These are phyloP conservation scores for Dioszegia hungarica DNA, from an alignment of 768 basidiomycete genomes.

Conservation along the genomic window DNA sequence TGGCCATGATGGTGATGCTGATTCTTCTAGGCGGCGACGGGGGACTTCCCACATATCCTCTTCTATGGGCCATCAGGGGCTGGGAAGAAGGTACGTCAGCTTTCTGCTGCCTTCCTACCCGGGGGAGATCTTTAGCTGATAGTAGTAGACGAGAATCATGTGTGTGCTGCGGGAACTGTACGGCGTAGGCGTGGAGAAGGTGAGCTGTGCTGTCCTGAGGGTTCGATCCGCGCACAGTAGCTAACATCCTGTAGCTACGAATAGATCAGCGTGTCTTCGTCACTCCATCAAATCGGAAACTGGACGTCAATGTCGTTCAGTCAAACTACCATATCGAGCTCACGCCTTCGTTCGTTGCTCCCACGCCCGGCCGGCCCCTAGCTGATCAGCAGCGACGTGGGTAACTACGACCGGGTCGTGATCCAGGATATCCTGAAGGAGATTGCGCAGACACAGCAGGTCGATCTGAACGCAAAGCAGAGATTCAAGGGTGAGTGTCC, in stretches of 20 bases:
- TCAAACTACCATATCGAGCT: constrained; percentile 98
- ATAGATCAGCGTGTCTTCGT: constrained; percentile 96
- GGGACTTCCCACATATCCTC: constrained; percentile 95
- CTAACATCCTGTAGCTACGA: constrained; percentile 65
- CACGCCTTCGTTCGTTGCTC: constrained; percentile 72
- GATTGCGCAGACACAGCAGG: constrained; percentile 97
- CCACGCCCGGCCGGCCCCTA: background rate
- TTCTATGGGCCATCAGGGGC: constrained; percentile 97
- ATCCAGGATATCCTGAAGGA: constrained; percentile 97
- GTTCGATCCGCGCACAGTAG: background rate
- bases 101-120: background rate
- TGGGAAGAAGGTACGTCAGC: constrained; percentile 76
- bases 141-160: constrained; percentile 68
- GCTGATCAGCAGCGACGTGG: constrained; percentile 68
- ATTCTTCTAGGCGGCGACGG: constrained; percentile 83
- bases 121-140: constrained; percentile 12
- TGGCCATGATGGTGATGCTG: no score
- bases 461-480: constrained; percentile 90
- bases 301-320: constrained; percentile 95
- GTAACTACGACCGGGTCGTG: constrained; percentile 88
- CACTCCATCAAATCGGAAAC: constrained; percentile 85
- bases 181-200: constrained; percentile 89
- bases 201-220: constrained; percentile 35
- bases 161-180: constrained; percentile 83
- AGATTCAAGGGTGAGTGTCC: constrained; percentile 79